Conservation (phyloP, 371 early-diverging fungal species). For the Mucor velutinosus region DNA sequence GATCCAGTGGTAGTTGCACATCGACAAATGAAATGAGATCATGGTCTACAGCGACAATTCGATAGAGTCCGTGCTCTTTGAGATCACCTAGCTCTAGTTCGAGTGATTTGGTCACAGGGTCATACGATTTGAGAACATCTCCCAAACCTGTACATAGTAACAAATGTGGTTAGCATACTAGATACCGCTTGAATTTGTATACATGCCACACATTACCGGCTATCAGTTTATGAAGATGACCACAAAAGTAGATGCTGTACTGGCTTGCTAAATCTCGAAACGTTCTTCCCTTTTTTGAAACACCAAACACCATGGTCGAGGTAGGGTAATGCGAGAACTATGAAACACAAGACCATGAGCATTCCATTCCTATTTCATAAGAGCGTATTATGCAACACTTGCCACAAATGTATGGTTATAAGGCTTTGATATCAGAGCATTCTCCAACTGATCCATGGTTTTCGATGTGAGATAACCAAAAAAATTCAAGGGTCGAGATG, state of each 20-base stretch:
- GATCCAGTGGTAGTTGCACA: conserved; percentile 57
- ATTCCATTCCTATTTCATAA: background rate
- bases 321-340: conserved; percentile 86
- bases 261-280: conserved; percentile 64
- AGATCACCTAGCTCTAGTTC: conserved; percentile 90
- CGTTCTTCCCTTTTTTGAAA: conserved; percentile 57
- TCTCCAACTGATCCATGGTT: conserved; percentile 73
- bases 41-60: conserved; percentile 87
- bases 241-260: conserved; percentile 81
- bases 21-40: conserved; percentile 86
- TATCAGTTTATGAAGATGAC: conserved; percentile 84
- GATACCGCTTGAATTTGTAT: no score
- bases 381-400: conserved; percentile 13
- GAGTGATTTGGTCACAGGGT: conserved; percentile 61
- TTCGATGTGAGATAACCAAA: conserved; percentile 80
- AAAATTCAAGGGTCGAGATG: conserved; percentile 87
- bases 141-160: conserved; percentile 54
- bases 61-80: conserved; percentile 80
- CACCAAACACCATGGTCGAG: conserved; percentile 75
- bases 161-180: background rate
- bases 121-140: conserved; percentile 64
- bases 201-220: conserved; percentile 41
- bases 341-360: background rate
- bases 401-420: conserved; percentile 75
- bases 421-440: conserved; percentile 33